These are phyloP conservation scores for Tolypocladium ovalisporum DNA, from an alignment of 2,329 filamentous ascomycete species.

Conservation along the genomic window DNA sequence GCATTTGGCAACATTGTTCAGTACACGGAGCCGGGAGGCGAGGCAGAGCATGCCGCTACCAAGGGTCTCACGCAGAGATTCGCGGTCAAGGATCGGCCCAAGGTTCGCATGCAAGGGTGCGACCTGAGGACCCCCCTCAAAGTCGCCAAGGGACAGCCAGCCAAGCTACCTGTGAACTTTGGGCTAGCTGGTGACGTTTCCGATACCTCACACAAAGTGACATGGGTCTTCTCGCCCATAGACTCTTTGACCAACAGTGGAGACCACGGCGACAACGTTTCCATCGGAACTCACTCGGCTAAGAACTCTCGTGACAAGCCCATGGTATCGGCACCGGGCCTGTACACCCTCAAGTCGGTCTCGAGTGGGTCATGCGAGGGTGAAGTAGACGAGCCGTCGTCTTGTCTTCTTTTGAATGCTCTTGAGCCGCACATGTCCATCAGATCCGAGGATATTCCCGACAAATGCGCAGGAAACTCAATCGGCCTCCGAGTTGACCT, in stretches of 20 bases:
- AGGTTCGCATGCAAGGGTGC: slow-evolving; percentile 60
- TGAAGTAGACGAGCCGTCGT: slow-evolving; percentile 84
- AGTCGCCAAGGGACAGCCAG: slow-evolving; percentile 63
- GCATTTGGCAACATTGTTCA: slow-evolving; percentile 77
- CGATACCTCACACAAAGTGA: slow-evolving; percentile 60
- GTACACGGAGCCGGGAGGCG: slow-evolving; percentile 57
- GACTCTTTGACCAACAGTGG: slow-evolving; percentile 57
- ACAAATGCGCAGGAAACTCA: slow-evolving; percentile 90
- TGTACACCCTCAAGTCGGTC: slow-evolving; percentile 77
- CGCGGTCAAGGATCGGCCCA: slow-evolving; percentile 76
- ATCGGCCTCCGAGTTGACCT: slow-evolving; percentile 83
- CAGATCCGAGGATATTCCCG: slow-evolving; percentile 69
- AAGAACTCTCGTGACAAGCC: slow-evolving; percentile 54
- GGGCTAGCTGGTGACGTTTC: slow-evolving; percentile 45
- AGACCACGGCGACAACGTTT: slow-evolving; percentile 52
- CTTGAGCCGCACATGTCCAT: slow-evolving; percentile 72
- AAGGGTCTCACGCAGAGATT: slow-evolving; percentile 66
- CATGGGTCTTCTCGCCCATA: slow-evolving; percentile 73
- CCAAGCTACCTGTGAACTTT: slow-evolving; percentile 62
- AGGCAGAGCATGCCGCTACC: slow-evolving; percentile 53
- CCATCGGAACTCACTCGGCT: slow-evolving; percentile 46
- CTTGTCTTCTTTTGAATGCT: slow-evolving; percentile 86
- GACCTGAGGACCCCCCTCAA: slow-evolving; percentile 72
- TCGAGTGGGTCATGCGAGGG: slow-evolving; percentile 74
- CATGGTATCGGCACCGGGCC: slow-evolving; percentile 62